These are phyloP conservation scores for Crepidotus variabilis DNA, from an alignment of 768 basidiomycete genomes.

Conservation along the genomic window DNA sequence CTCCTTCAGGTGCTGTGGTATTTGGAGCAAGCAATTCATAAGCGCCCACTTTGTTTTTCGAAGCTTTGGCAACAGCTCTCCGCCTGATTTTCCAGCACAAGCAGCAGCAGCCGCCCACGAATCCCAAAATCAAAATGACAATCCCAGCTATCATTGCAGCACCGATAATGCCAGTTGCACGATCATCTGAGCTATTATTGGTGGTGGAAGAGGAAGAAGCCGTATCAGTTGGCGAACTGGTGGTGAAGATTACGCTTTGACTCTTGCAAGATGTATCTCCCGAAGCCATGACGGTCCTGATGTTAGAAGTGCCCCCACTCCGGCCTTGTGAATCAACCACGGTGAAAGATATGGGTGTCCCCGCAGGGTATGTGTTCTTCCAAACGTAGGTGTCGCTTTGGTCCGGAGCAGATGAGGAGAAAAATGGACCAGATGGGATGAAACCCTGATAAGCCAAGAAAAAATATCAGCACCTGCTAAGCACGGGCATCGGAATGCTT, in stretches of 20 bases:
- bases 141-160: slow-evolving; percentile 14
- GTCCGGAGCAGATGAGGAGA: slow-evolving; percentile 15
- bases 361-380: slow-evolving; percentile 22
- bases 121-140: slow-evolving; percentile 10
- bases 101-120: slow-evolving; percentile 7
- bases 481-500: slow-evolving; percentile 1
- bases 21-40: background rate
- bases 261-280: slow-evolving; percentile 18
- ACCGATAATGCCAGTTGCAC: background rate
- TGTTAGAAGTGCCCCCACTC: slow-evolving; percentile 20
- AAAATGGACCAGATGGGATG: slow-evolving; percentile 20
- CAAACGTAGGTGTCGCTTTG: slow-evolving; percentile 19
- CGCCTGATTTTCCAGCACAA: slow-evolving; percentile 13
- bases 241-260: background rate
- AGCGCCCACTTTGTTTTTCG: background rate
- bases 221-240: slow-evolving; percentile 5
- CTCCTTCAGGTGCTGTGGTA: background rate
- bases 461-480: background rate
- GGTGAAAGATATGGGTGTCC: slow-evolving; percentile 20
- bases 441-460: slow-evolving; percentile 17
- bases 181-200: background rate
- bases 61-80: background rate
- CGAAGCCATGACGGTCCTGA: slow-evolving; percentile 16
- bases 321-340: slow-evolving; percentile 20
- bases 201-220: background rate